These are phyloP conservation scores for Mucor saturninus DNA, from an alignment of 371 early-diverging fungal genomes.

Conservation along the genomic window DNA sequence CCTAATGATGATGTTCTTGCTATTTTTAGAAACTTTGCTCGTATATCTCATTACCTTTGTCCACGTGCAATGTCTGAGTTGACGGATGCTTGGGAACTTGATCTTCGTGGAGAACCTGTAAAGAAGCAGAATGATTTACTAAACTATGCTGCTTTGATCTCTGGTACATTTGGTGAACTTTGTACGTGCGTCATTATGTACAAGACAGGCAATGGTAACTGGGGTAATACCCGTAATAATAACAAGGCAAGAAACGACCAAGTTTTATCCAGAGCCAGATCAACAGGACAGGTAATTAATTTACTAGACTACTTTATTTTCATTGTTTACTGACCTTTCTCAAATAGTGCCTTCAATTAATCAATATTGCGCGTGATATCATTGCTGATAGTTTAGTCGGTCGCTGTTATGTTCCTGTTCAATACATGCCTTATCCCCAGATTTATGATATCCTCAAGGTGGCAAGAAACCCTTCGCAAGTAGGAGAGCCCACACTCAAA, in stretches of 20 bases:
- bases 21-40: constrained; percentile 39
- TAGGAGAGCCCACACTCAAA: constrained; percentile 31
- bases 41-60: constrained; percentile 48
- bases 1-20: constrained; percentile 33
- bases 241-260: constrained; percentile 30
- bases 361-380: constrained; percentile 64
- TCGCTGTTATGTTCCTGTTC: constrained; percentile 55
- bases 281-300: constrained; percentile 53
- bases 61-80: constrained; percentile 50
- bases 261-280: constrained; percentile 45
- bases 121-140: constrained; percentile 47
- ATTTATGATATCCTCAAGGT: constrained; percentile 32
- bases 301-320: not conserved
- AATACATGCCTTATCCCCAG: constrained; percentile 32
- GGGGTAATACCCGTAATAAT: constrained; percentile 26
- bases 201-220: constrained; percentile 45
- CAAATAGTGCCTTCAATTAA: constrained; percentile 54
- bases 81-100: constrained; percentile 55
- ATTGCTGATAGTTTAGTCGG: constrained; percentile 53
- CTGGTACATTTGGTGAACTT: constrained; percentile 60
- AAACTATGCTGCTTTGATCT: constrained; percentile 51
- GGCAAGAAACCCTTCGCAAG: constrained; percentile 24
- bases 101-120: constrained; percentile 42
- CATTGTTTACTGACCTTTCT: constrained; percentile 4
- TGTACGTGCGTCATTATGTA: constrained; percentile 51